Evolutionary conservation across 2,329 filamentous ascomycete genomes (phyloP).

Genomic region (Epichloe scottii): DNA sequence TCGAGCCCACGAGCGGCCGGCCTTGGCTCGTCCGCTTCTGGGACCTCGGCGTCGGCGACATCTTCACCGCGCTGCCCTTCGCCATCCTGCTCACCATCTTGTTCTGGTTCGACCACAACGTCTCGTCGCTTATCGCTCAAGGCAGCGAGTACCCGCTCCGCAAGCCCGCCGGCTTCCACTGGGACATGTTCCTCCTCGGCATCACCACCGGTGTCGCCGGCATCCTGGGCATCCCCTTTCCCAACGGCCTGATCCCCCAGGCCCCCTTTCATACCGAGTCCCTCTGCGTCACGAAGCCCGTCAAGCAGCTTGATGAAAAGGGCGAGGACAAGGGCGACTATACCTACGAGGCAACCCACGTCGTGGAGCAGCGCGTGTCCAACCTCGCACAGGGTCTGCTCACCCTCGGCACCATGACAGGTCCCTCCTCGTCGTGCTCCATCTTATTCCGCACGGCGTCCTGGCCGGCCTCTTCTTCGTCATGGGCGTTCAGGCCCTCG

Average conservation of each 20-base stretch:
- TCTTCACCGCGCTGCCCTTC: constrained; percentile 82
- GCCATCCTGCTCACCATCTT: constrained; percentile 70
- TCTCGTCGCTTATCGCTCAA: constrained; percentile 71
- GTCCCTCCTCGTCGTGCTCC: constrained; percentile 58
- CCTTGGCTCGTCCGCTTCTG: constrained; percentile 74
- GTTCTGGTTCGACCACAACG: constrained; percentile 86
- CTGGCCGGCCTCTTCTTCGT: constrained; percentile 74
- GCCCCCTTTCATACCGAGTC: constrained; percentile 72
- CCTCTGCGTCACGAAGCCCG: constrained; percentile 55
- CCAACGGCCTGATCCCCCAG: constrained; percentile 74
- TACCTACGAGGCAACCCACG: constrained; percentile 39
- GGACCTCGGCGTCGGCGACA: constrained; percentile 57
- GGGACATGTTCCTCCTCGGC: constrained; percentile 72
- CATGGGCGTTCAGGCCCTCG: constrained; percentile 70
- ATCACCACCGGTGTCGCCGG: constrained; percentile 66
- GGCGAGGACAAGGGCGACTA: constrained; percentile 44
- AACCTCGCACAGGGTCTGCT: constrained; percentile 69
- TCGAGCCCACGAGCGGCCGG: constrained; percentile 62
- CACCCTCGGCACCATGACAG: constrained; percentile 67
- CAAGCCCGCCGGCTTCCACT: constrained; percentile 76
- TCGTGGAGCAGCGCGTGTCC: constrained; percentile 68
- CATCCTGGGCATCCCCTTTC: constrained; percentile 65
- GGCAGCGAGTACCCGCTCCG: constrained; percentile 70
- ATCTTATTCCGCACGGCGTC: constrained; percentile 68
- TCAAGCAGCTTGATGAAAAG: constrained; percentile 40